Conservation (phyloP, 371 early-diverging fungal species). For the Amoeboaphelidium protococcarum region DNA sequence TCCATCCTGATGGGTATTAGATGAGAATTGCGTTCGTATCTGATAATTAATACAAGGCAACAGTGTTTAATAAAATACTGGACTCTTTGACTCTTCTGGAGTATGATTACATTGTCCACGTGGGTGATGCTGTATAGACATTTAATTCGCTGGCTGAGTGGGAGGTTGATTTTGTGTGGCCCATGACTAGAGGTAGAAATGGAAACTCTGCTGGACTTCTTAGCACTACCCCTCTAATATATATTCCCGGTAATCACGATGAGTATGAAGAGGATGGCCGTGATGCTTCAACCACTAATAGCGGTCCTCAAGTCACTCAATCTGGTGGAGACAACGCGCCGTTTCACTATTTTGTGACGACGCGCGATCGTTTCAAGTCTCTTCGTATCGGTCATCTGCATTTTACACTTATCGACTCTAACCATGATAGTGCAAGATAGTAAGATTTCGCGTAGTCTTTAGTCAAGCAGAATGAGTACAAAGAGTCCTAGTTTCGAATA, state of each 20-base stretch:
- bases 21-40: slow-evolving; percentile 26
- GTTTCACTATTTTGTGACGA: slow-evolving; percentile 32
- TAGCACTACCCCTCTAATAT: slow-evolving; percentile 30
- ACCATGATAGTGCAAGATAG: slow-evolving; percentile 27
- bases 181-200: slow-evolving; percentile 24
- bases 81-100: slow-evolving; percentile 15
- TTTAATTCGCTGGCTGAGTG: slow-evolving; percentile 28
- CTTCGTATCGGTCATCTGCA: slow-evolving; percentile 25
- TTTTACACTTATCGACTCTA: slow-evolving; percentile 38
- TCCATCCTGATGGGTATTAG: no score
- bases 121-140: slow-evolving; percentile 34
- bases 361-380: no score
- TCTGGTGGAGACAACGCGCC: slow-evolving; percentile 13
- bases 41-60: slow-evolving; percentile 29
- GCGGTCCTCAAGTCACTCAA: slow-evolving; percentile 15
- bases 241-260: slow-evolving; percentile 50
- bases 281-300: no score
- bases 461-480: slow-evolving; percentile 21
- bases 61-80: slow-evolving; percentile 18
- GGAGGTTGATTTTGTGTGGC: slow-evolving; percentile 40
- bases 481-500: slow-evolving; percentile 27
- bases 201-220: no score
- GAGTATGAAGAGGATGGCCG: slow-evolving; percentile 22
- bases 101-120: slow-evolving; percentile 26
- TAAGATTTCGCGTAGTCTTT: slow-evolving; percentile 29